Evolutionary conservation across 2,329 filamentous ascomycete species (phyloP), one percentile per base, ranked within the genome.

Genomic region (Nothophoma quercina): DNA sequence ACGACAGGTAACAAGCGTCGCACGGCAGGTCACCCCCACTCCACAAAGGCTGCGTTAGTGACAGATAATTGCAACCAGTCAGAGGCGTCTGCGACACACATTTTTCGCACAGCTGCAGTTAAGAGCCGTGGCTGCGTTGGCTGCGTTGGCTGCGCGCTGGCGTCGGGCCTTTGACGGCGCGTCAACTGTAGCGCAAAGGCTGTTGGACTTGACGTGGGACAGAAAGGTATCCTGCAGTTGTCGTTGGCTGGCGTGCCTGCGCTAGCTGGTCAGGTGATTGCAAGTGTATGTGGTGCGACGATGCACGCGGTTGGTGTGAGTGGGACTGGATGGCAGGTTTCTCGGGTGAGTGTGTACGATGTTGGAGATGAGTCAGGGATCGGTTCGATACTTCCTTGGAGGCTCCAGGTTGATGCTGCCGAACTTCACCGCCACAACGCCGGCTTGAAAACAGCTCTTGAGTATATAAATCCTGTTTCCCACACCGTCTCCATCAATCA

Each of bases 181-280:
- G 45, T 53, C 49, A 48, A 33, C 33, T 40, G 46, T 55, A 45
- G 46, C 48, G 51, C 46, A 47, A 40, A 45, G 16, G 34, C 33
- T 39, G 38, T 34, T 43, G 30, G 23, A 36, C 48, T n/a, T 49
- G 51, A 52, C 44, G 47, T 58, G 25, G 47, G 35, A 55, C 51
- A 7, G 42, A 32, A 38, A 55, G 43, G 39, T 43, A 28, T 43
- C 43, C 50, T 43, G 23, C 34, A 44, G 45, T 28, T 49, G 39
- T 55, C 39, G 45, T 45, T 55, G 51, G 51, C 40, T 49, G 39
- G 40, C 26, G 47, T 55, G 46, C 52, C 46, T 47, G 46, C 46
- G 33, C 47, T 55, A 55, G 52, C 26, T 36, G 36, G 42, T 51
- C 52, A 55, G 46, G 52, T 55, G 52, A 55, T 51, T 55, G 28